Evolutionary conservation across 768 basidiomycete genomes (phyloP).

Genomic region (Austroboletus eburneus): DNA sequence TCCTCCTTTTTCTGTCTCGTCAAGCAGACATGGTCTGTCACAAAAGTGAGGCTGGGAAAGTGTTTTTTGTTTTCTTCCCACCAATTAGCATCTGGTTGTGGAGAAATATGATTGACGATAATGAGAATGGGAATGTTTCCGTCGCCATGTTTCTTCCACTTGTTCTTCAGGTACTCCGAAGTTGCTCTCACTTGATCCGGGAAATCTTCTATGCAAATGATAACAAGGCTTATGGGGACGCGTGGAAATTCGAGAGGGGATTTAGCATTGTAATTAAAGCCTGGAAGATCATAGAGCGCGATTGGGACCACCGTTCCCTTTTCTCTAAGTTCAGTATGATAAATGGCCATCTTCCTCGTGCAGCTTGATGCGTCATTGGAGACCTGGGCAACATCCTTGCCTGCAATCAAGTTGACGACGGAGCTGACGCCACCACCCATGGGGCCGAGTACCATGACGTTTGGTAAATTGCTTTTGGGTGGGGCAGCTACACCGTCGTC

Average conservation of each 20-base stretch:
- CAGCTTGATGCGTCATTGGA: constrained; percentile 17
- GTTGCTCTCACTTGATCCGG: constrained; percentile 18
- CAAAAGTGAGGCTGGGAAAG: constrained; percentile 12
- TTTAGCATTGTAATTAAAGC: constrained; percentile 15
- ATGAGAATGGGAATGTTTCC: constrained; percentile 17
- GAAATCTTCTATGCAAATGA: constrained; percentile 21
- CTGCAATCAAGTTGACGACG: constrained; percentile 29
- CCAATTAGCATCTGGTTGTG: constrained; percentile 17
- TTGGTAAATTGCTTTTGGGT: constrained; percentile 6
- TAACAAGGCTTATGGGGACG: constrained; percentile 19
- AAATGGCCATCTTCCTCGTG: constrained; percentile 14
- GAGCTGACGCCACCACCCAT: constrained; percentile 26
- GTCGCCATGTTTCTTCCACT: constrained; percentile 15
- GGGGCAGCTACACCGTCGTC: not conserved
- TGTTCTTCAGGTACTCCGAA: constrained; percentile 14
- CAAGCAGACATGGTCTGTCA: constrained; percentile 18
- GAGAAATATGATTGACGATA: constrained; percentile 20
- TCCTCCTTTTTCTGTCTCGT: constrained; percentile 14
- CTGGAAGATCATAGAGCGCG: constrained; percentile 23
- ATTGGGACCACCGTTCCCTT: constrained; percentile 6
- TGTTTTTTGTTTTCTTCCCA: constrained; percentile 22
- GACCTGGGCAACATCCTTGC: constrained; percentile 15
- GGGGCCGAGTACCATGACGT: constrained; percentile 25
- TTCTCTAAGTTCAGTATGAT: constrained; percentile 15
- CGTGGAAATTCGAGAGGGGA: constrained; percentile 18